Evolutionary conservation across 2,329 filamentous ascomycete genomes (phyloP).

Genomic region (Aureobasidium leucospermi): DNA sequence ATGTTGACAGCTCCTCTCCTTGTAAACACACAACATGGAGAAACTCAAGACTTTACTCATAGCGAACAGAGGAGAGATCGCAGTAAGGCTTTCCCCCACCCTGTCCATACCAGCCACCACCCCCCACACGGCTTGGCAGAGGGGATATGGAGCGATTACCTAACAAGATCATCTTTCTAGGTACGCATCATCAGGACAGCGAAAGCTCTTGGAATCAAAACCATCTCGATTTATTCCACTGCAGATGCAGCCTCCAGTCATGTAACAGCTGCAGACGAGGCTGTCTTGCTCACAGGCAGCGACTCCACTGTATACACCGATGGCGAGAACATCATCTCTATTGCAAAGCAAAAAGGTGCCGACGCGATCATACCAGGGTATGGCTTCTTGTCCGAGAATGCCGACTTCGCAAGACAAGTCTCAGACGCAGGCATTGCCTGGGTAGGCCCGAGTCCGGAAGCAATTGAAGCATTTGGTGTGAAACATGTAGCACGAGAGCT

Average conservation of each 20-base stretch:
- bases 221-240: constrained; percentile 52
- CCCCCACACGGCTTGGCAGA: neutral
- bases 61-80: constrained; percentile 45
- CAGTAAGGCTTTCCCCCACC: constrained; percentile 4
- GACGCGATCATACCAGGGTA: constrained; percentile 61
- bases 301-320: constrained; percentile 46
- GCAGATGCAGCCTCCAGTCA: constrained; percentile 50
- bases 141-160: neutral
- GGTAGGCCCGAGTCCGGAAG: constrained; percentile 49
- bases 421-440: constrained; percentile 49
- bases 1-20: neutral
- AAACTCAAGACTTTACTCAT: constrained; percentile 47
- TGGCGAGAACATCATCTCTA: constrained; percentile 40
- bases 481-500: constrained; percentile 52
- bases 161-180: constrained; percentile 18
- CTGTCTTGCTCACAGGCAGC: constrained; percentile 42
- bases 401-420: constrained; percentile 51
- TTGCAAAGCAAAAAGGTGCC: constrained; percentile 43
- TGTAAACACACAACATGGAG: constrained; percentile 27
- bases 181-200: constrained; percentile 46
- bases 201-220: constrained; percentile 42
- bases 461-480: constrained; percentile 50
- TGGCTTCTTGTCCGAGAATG: constrained; percentile 59
- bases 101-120: neutral
- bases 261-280: constrained; percentile 47